These are phyloP conservation scores for Periconia macrospinosa DNA, from an alignment of 2,329 filamentous ascomycete genomes.

Conservation along the genomic window DNA sequence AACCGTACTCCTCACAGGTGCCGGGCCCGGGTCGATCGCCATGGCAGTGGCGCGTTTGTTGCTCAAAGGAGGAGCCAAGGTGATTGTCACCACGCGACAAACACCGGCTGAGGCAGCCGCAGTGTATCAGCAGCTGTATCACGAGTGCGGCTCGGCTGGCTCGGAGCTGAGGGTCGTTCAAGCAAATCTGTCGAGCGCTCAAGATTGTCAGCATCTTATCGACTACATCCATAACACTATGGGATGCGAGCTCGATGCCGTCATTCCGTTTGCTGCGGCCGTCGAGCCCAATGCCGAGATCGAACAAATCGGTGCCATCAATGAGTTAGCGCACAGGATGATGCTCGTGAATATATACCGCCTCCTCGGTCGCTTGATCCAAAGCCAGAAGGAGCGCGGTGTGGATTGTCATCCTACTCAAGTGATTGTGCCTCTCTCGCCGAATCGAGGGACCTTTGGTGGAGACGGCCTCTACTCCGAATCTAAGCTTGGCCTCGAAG, in stretches of 20 bases:
- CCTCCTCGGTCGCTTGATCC: slow-evolving; percentile 75
- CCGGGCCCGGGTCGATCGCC: slow-evolving; percentile 39
- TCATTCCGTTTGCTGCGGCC: slow-evolving; percentile 50
- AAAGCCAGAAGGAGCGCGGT: slow-evolving; percentile 51
- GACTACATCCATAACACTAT: too few species aligned
- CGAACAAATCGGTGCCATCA: slow-evolving; percentile 38
- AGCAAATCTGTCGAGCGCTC: slow-evolving; percentile 45
- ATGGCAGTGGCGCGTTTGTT: slow-evolving; percentile 31
- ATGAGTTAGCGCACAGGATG: slow-evolving; percentile 89
- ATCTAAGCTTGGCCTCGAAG: slow-evolving; percentile 47
- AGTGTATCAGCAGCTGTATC: slow-evolving; percentile 43
- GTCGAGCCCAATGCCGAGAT: slow-evolving; percentile 67
- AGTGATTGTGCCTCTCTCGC: slow-evolving; percentile 48
- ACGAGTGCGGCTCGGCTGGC: slow-evolving; percentile 31
- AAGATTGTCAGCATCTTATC: too few species aligned
- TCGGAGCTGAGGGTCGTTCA: slow-evolving; percentile 43
- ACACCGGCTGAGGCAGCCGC: slow-evolving; percentile 51
- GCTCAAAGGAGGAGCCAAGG: slow-evolving; percentile 39
- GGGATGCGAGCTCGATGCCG: slow-evolving; percentile 72
- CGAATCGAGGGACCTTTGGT: slow-evolving; percentile 50
- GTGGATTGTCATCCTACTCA: slow-evolving; percentile 46
- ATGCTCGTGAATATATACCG: slow-evolving; percentile 95
- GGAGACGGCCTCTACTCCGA: slow-evolving; percentile 50
- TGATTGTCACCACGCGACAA: slow-evolving; percentile 46
- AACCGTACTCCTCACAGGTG: slow-evolving; percentile 35